These are phyloP conservation scores for Cercophora samala DNA, from an alignment of 495 filamentous ascomycete species.

Conservation along the genomic window DNA sequence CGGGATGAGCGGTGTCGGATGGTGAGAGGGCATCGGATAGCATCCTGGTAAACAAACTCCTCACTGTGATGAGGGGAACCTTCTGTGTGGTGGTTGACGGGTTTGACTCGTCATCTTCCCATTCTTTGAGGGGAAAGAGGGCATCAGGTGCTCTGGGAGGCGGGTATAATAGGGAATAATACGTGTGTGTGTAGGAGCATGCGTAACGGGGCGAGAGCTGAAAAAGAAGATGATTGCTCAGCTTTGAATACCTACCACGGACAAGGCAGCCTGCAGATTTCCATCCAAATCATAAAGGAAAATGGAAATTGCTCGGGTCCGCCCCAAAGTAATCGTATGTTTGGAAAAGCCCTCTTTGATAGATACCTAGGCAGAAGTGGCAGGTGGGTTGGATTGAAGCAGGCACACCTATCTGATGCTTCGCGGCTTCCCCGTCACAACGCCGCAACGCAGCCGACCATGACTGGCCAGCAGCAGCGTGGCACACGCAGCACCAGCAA, in stretches of 20 bases:
- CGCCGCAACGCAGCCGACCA: background rate
- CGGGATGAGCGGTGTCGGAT: background rate
- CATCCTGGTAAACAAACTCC: background rate
- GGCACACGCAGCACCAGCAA: background rate
- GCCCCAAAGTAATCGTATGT: too few relatives aligned
- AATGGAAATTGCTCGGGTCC: background rate
- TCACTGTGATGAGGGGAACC: too few relatives aligned
- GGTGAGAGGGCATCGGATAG: background rate
- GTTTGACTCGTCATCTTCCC: too few relatives aligned
- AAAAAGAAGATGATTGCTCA: background rate
- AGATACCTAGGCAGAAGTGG: too few relatives aligned
- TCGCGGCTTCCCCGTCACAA: background rate
- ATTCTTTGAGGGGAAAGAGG: too few relatives aligned
- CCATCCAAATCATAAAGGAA: too few relatives aligned
- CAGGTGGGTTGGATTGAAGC: background rate
- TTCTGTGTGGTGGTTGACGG: too few relatives aligned
- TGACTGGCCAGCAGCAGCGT: background rate
- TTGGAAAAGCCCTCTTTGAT: too few relatives aligned
- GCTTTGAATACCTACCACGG: background rate
- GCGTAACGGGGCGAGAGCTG: background rate
- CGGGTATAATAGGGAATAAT: background rate
- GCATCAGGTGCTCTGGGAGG: background rate
- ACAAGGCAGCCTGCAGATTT: too few relatives aligned
- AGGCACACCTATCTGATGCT: too few relatives aligned
- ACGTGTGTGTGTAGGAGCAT: background rate